A percentile compares a stretch with the other conserved stretches of the same genome.
Conservation (phyloP, 129 eudicot species). For the Calendula officinalis region DNA sequence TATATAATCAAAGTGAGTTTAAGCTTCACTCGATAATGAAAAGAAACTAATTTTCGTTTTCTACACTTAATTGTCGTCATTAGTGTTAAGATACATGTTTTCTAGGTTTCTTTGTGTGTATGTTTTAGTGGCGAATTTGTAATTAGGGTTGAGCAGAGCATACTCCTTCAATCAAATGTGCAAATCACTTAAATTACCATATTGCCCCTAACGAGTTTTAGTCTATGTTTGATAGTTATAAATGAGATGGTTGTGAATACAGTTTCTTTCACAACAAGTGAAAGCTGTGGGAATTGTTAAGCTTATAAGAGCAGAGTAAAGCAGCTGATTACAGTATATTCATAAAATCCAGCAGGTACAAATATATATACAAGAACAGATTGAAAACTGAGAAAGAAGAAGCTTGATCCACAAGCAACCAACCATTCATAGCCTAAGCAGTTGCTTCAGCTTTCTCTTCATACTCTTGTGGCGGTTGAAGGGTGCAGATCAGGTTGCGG, state of each 20-base stretch:
- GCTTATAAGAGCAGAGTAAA: constrained; percentile 12
- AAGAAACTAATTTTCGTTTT: too few species aligned
- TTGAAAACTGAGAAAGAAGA: constrained; percentile 13
- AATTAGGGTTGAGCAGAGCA: too few species aligned
- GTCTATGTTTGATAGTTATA: neutral
- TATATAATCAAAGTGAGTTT: too few species aligned
- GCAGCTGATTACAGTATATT: constrained; percentile 37
- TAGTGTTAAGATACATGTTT: too few species aligned
- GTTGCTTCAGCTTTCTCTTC: neutral
- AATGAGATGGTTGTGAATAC: neutral
- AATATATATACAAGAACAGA: constrained; percentile 46
- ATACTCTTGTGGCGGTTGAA: neutral
- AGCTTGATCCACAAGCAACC: neutral
- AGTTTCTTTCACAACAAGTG: constrained; percentile 22
- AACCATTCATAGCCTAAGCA: neutral
- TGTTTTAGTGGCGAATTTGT: neutral
- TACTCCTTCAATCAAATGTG: too few species aligned
- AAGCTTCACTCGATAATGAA: too few species aligned
- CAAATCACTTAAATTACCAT: neutral
- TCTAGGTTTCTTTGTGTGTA: too few species aligned
- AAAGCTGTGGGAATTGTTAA: constrained; percentile 31
- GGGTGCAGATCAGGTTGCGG: constrained; percentile 42
- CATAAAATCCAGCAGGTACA: constrained; percentile 38
- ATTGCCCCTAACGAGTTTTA: neutral
- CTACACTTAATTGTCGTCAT: too few species aligned